Evolutionary conservation across 768 basidiomycete genomes (phyloP), one percentile per base, ranked within the genome.

Genomic region (Psilocybe subaeruginosa): DNA sequence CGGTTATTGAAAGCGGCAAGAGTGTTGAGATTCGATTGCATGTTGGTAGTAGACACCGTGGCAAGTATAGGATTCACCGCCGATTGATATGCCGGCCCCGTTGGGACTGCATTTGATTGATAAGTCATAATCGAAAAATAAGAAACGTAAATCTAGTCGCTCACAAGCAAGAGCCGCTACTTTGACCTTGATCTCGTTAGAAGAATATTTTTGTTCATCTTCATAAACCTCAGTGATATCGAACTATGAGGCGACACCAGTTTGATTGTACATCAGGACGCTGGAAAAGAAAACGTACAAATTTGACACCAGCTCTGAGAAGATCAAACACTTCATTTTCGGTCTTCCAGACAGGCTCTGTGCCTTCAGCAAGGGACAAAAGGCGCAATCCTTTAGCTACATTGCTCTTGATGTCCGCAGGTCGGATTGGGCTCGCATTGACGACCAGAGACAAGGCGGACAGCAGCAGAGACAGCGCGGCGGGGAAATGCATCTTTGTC

Each of bases 1-100:
- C 78, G 74, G 60, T 78, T 80, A 67, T 78, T 77, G 71, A 79
- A 80, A 12, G 74, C 66, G 1, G 78, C 77, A 29, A 80, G 67
- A n/a, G 66, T 67, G 7, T 64, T 65, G 54, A 80, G 72, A 61
- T 77, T 72, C 5, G 69, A 52, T 50, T 77, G 69, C 73, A 77
- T 77, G 56, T 74, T 76, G 11, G 74, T 29, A 0, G 67, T 72
- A 29, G 75, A 76, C 19, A 76, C 55, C 16, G 67, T 69, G 8
- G 51, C 52, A 39, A 74, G 68, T 48, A 77, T 69, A 6, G 74
- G 66, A 7, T 53, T 70, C 14, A 76, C 64, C 4, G 57, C 61
- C 33, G 66, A 58, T 47, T 75, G 71, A 53, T 76, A 73, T 7
- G 73, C 76, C 4, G 74, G 72, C 37, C 8, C 7, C 5, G 72